A percentile compares a stretch with the other conserved stretches of the same genome.
Evolutionary conservation across 73 alveolate species (phyloP).

Genomic region (Paramecium caudatum): DNA sequence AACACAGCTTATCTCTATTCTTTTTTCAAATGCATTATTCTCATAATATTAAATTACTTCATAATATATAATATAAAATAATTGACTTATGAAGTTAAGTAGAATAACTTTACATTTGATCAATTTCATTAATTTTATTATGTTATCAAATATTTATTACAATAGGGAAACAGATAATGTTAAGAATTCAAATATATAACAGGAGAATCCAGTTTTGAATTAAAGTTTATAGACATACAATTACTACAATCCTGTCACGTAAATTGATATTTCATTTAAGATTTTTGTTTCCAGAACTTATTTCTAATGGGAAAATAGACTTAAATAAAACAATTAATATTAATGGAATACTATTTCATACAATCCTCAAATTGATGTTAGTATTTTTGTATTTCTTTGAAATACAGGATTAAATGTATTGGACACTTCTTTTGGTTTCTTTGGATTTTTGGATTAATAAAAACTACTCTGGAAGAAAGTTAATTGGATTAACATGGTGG

Average conservation of each 20-base stretch:
- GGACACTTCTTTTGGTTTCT: neutral
- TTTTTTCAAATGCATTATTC: too few species aligned
- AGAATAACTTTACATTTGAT: too few species aligned
- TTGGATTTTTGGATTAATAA: slow-evolving; percentile 19
- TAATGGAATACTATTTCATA: neutral
- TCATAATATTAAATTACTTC: too few species aligned
- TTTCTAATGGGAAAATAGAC: slow-evolving; percentile 38
- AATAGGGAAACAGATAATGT: too few species aligned
- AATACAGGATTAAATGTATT: neutral
- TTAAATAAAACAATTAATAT: slow-evolving; percentile 16
- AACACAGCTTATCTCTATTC: too few species aligned
- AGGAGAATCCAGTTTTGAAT: too few species aligned
- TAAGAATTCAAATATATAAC: too few species aligned
- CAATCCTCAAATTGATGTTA: neutral
- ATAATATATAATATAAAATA: too few species aligned
- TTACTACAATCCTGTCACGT: slow-evolving; percentile 65
- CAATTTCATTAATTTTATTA: too few species aligned
- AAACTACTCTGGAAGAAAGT: slow-evolving; percentile 1
- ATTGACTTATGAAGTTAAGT: too few species aligned
- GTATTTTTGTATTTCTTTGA: neutral
- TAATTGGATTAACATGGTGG: slow-evolving; percentile 45
- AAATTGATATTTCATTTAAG: neutral
- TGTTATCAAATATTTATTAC: too few species aligned
- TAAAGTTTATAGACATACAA: too few species aligned
- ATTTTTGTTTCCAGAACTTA: slow-evolving; percentile 59